Base-by-base conservation (phyloP, 306 rosid species). In the Hylodesmum podocarpum region DNA sequence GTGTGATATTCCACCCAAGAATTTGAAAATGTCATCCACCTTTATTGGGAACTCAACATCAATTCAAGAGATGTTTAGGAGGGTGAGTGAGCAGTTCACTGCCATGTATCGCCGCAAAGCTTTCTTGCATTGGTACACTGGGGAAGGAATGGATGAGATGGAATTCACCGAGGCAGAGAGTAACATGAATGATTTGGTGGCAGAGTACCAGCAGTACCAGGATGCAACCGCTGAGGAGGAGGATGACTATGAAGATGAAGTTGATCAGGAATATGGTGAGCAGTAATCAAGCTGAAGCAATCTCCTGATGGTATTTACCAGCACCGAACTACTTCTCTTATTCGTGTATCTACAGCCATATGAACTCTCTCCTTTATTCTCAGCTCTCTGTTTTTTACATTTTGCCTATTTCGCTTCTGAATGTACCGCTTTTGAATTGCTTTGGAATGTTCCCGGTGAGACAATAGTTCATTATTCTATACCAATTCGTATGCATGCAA, bases 81-180 rank as follows among this genome's bases (percentile, higher is more conserved):
- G 98, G 68, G 98, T 93, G 67, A 91, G 96, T 46, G 98, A 93
- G 87, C 98, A 93, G 78, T 93, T 93, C 78, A 91, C 94, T 9
- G 97, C 96, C 8, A 93, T 93, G 98, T 93, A 76, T 84, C 83
- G 98, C 41, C 95, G 97, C 77, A 93, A 93, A 76, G 98, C 98
- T 62, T 93, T 93, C 55, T 84, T 93, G 95, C 98, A 93, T 44
- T 93, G 98, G 98, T 93, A 93, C 71, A 93, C 95, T 3, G 98
- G 98, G 15, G 98, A 93, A 72, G 98, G 98, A 15, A 93, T 93
- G 98, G 98, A 93, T 24, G 97, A 93, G 80, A 93, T 93, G 98
- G 98, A 93, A 87, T 93, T 93, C 81, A 93, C 98, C 0, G 98
- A 93, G 73, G 96, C 96, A 2, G 97, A 91, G 83, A 93, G 98